Evolutionary conservation across 305 asterid species (phyloP).

Genomic region (Fraxinus latifolia): DNA sequence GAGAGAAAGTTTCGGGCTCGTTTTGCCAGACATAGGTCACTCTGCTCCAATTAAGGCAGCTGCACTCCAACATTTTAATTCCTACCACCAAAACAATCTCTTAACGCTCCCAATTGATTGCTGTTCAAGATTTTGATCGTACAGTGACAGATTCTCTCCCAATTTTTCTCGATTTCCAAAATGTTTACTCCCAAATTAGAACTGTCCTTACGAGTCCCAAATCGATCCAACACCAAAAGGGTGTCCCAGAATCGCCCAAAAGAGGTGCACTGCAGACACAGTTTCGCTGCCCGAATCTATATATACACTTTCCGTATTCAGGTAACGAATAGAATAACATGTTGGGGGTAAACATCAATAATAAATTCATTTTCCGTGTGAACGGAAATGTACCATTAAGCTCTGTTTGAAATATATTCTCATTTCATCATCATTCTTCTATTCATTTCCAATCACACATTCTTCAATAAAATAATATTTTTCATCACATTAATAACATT

Average conservation of each 20-base stretch:
- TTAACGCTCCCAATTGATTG: conserved; percentile 12
- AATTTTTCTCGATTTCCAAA: background rate
- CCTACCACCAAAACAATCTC: conserved; percentile 8
- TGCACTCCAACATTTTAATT: conserved; percentile 49
- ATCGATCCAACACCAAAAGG: background rate
- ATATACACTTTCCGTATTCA: background rate
- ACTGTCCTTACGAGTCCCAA: background rate
- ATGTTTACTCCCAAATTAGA: background rate
- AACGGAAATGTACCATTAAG: background rate
- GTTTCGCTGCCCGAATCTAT: background rate
- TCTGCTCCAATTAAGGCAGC: conserved; percentile 59
- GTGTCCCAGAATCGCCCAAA: background rate
- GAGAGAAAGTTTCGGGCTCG: conserved; percentile 44
- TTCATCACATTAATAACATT: too few relatives aligned
- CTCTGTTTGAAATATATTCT: too few relatives aligned
- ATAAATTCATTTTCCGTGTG: background rate
- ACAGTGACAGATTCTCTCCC: background rate
- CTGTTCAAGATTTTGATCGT: conserved; percentile 12
- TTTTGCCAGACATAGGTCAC: conserved; percentile 36
- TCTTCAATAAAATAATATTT: too few relatives aligned
- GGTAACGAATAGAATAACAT: background rate
- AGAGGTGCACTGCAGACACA: background rate
- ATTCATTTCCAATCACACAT: too few relatives aligned
- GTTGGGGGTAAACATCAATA: background rate
- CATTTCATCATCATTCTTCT: too few relatives aligned